Percentiles rank a stretch among this genome's conserved stretches.
Evolutionary conservation across 169 alveolate genomes (phyloP).

Genomic region (Perkinsus chesapeaki): DNA sequence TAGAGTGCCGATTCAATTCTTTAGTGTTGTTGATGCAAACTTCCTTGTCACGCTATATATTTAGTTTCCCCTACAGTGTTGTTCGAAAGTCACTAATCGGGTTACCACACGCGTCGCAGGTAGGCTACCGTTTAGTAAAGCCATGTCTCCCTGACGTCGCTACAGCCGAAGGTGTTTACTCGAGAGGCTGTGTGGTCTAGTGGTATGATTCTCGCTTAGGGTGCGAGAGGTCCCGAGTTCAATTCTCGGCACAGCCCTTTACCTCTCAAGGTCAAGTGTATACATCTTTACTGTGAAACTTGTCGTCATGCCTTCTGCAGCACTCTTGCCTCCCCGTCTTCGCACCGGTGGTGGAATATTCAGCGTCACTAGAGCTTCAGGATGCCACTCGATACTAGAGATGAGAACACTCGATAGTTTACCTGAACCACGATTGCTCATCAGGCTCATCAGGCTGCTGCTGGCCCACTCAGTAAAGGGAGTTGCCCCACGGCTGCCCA

Average conservation of each 20-base stretch:
- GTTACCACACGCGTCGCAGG: too few species aligned
- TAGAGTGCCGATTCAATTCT: too few species aligned
- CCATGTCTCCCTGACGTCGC: neutral
- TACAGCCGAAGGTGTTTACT: neutral
- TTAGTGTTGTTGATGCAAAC: too few species aligned
- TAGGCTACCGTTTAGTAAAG: too few species aligned
- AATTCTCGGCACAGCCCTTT: constrained; percentile 91
- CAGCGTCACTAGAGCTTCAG: neutral
- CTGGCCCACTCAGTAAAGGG: too few species aligned
- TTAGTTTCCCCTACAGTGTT: too few species aligned
- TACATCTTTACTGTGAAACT: neutral
- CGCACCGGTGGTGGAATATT: neutral
- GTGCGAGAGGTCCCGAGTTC: constrained; percentile 99
- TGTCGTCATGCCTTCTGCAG: neutral
- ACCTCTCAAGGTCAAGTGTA: neutral
- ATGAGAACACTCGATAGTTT: neutral
- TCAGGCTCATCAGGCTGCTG: too few species aligned
- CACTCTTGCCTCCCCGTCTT: neutral
- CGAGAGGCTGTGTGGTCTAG: constrained; percentile 74
- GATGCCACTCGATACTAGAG: neutral
- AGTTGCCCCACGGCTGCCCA: too few species aligned
- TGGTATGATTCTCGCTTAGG: constrained; percentile 98
- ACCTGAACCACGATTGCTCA: neutral
- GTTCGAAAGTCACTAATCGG: too few species aligned
- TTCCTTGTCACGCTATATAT: too few species aligned